Evolutionary conservation across 2,329 filamentous ascomycete genomes (phyloP).

Genomic region (Fusarium nanum): DNA sequence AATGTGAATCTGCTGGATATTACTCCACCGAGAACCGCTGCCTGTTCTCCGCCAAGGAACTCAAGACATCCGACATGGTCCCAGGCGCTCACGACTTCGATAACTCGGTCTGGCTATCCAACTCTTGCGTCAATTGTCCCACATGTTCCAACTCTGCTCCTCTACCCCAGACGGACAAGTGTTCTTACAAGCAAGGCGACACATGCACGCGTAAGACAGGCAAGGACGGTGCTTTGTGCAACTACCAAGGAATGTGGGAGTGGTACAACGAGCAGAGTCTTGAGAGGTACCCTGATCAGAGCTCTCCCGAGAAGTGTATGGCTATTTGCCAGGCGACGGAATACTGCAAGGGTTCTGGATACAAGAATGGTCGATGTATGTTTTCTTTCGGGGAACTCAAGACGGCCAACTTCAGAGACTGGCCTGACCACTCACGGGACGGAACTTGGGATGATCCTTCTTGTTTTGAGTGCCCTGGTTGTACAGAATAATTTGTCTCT

Average conservation of each 20-base stretch:
- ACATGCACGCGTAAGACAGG: neutral
- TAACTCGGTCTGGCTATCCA: neutral
- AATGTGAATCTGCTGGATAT: slow-evolving; percentile 10
- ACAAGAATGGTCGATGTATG: slow-evolving; percentile 13
- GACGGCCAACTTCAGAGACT: neutral
- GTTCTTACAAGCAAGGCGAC: neutral
- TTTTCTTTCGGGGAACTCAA: slow-evolving; percentile 10
- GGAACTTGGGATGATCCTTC: slow-evolving; percentile 10
- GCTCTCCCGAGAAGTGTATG: slow-evolving; percentile 4
- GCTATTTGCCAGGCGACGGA: neutral
- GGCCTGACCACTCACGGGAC: slow-evolving; percentile 9
- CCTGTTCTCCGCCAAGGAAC: slow-evolving; percentile 1
- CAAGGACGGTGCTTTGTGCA: neutral
- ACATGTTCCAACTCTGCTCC: neutral
- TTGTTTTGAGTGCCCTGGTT: slow-evolving; percentile 9
- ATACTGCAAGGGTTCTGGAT: slow-evolving; percentile 9
- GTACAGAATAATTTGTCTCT: neutral
- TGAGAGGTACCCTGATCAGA: slow-evolving; percentile 3
- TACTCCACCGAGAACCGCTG: slow-evolving; percentile 20
- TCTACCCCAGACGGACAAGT: neutral
- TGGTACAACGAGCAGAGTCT: slow-evolving; percentile 5
- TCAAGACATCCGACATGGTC: slow-evolving; percentile 1
- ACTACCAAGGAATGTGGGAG: slow-evolving; percentile 12
- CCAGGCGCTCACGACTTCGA: neutral
- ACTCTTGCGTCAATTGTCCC: slow-evolving; percentile 1